A percentile compares a stretch with the other conserved stretches of the same genome.
These are phyloP conservation scores for Clausena lansium DNA, from an alignment of 345 rosid species.

Conservation along the genomic window DNA sequence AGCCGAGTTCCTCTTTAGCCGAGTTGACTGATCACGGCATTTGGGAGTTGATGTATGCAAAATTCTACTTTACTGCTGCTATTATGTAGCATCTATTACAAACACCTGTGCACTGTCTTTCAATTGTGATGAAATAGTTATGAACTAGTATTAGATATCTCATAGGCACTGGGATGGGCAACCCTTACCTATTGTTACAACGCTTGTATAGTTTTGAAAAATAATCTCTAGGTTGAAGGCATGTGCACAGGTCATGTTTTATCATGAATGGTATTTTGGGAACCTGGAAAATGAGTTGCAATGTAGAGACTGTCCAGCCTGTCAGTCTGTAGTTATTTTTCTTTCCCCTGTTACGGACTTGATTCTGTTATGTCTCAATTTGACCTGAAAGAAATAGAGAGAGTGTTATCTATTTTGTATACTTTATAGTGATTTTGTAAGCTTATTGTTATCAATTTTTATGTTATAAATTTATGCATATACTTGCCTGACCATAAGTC, in stretches of 20 bases:
- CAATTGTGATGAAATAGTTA: conserved; percentile 37
- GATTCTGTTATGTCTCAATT: conserved; percentile 17
- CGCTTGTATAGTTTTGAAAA: conserved; percentile 32
- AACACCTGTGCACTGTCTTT: conserved; percentile 40
- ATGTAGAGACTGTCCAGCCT: conserved; percentile 7
- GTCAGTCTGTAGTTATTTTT: conserved; percentile 14
- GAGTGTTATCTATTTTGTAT: conserved; percentile 19
- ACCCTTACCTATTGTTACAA: conserved; percentile 22
- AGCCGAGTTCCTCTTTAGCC: conserved; percentile 26
- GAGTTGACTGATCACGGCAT: conserved; percentile 33
- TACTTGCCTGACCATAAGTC: not conserved
- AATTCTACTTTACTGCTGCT: conserved; percentile 34
- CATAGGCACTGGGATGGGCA: conserved; percentile 13
- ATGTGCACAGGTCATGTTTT: conserved; percentile 31
- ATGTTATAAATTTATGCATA: not conserved
- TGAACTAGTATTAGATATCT: conserved; percentile 20
- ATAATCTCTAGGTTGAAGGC: conserved; percentile 37
- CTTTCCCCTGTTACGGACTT: not conserved
- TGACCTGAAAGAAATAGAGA: conserved; percentile 21
- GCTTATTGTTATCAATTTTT: conserved; percentile 4
- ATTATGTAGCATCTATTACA: conserved; percentile 36
- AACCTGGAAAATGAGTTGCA: conserved; percentile 18
- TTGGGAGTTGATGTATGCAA: conserved; percentile 42
- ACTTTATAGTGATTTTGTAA: conserved; percentile 12
- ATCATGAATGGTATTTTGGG: conserved; percentile 10